Conservation (phyloP, 768 basidiomycete species). For the Pulveroboletus sp. region DNA sequence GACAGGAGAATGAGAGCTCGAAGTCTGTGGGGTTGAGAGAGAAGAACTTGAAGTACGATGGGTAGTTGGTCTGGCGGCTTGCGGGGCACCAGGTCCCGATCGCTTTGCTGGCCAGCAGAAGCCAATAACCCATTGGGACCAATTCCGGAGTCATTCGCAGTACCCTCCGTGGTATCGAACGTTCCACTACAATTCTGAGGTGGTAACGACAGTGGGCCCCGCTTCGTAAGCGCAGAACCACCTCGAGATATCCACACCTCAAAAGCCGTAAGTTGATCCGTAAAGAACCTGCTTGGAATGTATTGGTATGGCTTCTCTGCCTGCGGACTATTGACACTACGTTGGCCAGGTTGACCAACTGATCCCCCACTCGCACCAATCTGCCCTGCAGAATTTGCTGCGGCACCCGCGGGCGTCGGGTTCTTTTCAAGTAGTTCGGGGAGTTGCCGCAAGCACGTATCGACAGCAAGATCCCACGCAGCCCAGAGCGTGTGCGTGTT, state of each 20-base stretch:
- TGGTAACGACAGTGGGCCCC: conserved; percentile 73
- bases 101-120: conserved; percentile 11
- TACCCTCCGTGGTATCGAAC: conserved; percentile 21
- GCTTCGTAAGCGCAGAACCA: conserved; percentile 76
- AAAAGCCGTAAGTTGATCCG: conserved; percentile 94
- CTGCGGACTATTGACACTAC: conserved; percentile 19
- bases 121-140: conserved; percentile 15
- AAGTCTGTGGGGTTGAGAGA: conserved; percentile 94
- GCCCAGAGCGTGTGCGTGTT: conserved; percentile 97
- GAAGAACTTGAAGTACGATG: conserved; percentile 93
- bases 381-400: conserved; percentile 22
- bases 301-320: conserved; percentile 63
- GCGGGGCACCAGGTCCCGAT: conserved; percentile 64
- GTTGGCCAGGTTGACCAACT: conserved; percentile 16
- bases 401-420: conserved; percentile 16
- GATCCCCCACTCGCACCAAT: conserved; percentile 8
- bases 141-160: conserved; percentile 10
- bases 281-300: conserved; percentile 87
- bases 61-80: conserved; percentile 97
- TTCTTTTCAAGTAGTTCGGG: conserved; percentile 67
- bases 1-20: conserved; percentile 94
- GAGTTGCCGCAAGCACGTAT: conserved; percentile 91
- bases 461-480: conserved; percentile 97
- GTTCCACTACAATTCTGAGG: conserved; percentile 37
- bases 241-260: conserved; percentile 98